Evolutionary conservation across 2,329 filamentous ascomycete species (phyloP).

Genomic region (Xylariaceae sp.): DNA sequence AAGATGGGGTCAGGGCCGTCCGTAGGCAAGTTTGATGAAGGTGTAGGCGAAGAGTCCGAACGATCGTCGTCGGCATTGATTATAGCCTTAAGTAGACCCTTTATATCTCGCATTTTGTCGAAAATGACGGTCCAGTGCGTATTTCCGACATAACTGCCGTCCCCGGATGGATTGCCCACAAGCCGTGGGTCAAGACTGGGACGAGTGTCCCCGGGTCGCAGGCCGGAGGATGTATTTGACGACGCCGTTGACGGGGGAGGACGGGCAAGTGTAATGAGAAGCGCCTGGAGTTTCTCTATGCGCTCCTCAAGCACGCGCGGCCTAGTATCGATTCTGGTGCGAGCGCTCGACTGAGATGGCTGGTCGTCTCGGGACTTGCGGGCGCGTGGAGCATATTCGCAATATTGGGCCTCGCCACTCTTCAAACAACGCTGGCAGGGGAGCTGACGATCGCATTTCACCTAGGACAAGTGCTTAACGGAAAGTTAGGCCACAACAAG

Average conservation of each 20-base stretch:
- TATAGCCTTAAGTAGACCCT: slow-evolving; percentile 31
- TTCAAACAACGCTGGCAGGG: slow-evolving; percentile 38
- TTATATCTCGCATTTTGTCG: slow-evolving; percentile 34
- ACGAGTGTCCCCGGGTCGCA: slow-evolving; percentile 27
- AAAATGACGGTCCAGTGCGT: slow-evolving; percentile 35
- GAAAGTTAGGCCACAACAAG: slow-evolving; percentile 5
- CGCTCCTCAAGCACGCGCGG: slow-evolving; percentile 32
- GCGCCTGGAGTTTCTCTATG: too few species aligned
- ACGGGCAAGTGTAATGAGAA: too few species aligned
- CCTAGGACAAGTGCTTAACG: slow-evolving; percentile 17
- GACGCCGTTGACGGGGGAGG: slow-evolving; percentile 18
- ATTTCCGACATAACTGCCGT: slow-evolving; percentile 32
- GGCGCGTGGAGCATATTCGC: slow-evolving; percentile 34
- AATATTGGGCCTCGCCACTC: slow-evolving; percentile 34
- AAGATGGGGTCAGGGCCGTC: slow-evolving; percentile 30
- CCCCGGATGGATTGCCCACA: slow-evolving; percentile 19
- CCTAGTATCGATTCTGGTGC: slow-evolving; percentile 26
- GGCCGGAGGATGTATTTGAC: slow-evolving; percentile 27
- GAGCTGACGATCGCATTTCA: slow-evolving; percentile 37
- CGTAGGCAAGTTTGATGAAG: slow-evolving; percentile 20
- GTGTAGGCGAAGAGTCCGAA: slow-evolving; percentile 27
- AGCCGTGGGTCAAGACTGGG: slow-evolving; percentile 30
- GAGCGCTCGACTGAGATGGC: slow-evolving; percentile 27
- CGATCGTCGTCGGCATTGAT: slow-evolving; percentile 27
- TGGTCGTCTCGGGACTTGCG: slow-evolving; percentile 31